Evolutionary conservation across 2,329 filamentous ascomycete genomes (phyloP).

Genomic region (Zymoseptoria tritici): DNA sequence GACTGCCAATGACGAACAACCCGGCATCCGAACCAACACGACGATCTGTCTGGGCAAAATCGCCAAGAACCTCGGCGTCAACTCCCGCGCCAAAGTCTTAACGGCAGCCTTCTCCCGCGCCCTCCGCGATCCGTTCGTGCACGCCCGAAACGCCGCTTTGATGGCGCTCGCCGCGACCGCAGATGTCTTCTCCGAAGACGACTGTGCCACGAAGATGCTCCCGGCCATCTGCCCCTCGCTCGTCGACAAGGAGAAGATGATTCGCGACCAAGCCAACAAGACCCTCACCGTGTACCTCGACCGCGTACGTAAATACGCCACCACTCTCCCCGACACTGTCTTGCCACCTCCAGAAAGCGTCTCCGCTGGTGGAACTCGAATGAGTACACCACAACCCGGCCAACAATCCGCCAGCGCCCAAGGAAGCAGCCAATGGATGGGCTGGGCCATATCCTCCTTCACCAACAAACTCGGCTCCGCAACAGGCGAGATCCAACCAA

Average conservation of each 20-base stretch:
- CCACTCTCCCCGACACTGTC: slow-evolving; percentile 70
- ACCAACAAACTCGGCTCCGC: slow-evolving; percentile 86
- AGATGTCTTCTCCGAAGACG: slow-evolving; percentile 82
- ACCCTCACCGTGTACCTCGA: slow-evolving; percentile 80
- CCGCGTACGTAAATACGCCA: slow-evolving; percentile 70
- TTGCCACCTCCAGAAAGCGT: slow-evolving; percentile 56
- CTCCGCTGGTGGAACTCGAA: slow-evolving; percentile 49
- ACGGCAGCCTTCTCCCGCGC: slow-evolving; percentile 87
- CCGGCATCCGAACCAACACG: slow-evolving; percentile 94
- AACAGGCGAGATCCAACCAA: slow-evolving; percentile 73
- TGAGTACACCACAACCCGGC: slow-evolving; percentile 62
- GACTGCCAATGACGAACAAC: slow-evolving; percentile 94
- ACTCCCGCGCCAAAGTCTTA: slow-evolving; percentile 77
- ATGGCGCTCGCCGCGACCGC: slow-evolving; percentile 77
- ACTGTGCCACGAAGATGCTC: slow-evolving; percentile 75
- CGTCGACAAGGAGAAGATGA: slow-evolving; percentile 89
- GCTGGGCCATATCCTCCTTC: slow-evolving; percentile 97
- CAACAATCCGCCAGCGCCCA: slow-evolving; percentile 35
- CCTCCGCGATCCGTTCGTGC: slow-evolving; percentile 86
- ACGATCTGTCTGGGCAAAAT: slow-evolving; percentile 97
- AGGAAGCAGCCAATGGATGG: slow-evolving; percentile 64
- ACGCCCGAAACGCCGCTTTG: slow-evolving; percentile 82
- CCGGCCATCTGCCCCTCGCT: slow-evolving; percentile 77
- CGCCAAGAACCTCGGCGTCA: slow-evolving; percentile 72
- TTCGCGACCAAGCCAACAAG: slow-evolving; percentile 86